Evolutionary conservation across 345 rosid species (phyloP), one percentile per base, ranked within the genome.

Genomic region (Passiflora organensis): DNA sequence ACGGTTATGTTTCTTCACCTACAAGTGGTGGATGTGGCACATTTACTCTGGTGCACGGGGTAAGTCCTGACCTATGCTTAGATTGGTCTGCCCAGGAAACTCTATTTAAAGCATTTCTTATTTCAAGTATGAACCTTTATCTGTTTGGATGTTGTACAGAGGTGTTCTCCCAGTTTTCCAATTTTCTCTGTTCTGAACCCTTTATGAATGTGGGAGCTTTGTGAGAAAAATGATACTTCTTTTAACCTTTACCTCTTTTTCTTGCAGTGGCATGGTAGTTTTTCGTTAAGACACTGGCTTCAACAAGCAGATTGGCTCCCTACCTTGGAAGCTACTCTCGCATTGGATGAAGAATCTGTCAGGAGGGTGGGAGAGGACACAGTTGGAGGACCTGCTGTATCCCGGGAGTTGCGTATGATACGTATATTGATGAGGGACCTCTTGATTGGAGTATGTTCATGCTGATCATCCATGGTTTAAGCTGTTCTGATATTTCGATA

Each of bases 231-330:
- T 2, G 34, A 28, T 28, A 28, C 8, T 57, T 49, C 12, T 34
- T 42, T 21, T 32, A 25, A 39, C 12, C 21, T 42, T 21, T 32
- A 25, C 51, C 19, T 24, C 13, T 18, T 28, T 41, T 52, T 21
- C 4, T 48, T 32, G 56, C 72, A 91, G 98, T 82, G 84, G 72
- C 90, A 91, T 76, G 98, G 95, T 50, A 86, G 98, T 72, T 91
- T 81, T 66, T 91, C 98, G 6, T 75, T 88, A 70, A 76, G 93
- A 64, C 98, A 91, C 55, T 91, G 95, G 96, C 95, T 91, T 74
- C 96, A 78, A 62, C 98, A 82, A 62, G 76, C 94, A 10, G 87
- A 91, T 61, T 91, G 98, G 98, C 89, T 91, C 72, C 96, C 98
- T 21, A 86, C 93, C 4, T 71, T 91, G 69, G 98, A 91, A 76